A percentile compares a stretch with the other conserved stretches of the same genome.
These are phyloP conservation scores for Petunia hybrid DNA, from an alignment of 305 asterid species.

Conservation along the genomic window DNA sequence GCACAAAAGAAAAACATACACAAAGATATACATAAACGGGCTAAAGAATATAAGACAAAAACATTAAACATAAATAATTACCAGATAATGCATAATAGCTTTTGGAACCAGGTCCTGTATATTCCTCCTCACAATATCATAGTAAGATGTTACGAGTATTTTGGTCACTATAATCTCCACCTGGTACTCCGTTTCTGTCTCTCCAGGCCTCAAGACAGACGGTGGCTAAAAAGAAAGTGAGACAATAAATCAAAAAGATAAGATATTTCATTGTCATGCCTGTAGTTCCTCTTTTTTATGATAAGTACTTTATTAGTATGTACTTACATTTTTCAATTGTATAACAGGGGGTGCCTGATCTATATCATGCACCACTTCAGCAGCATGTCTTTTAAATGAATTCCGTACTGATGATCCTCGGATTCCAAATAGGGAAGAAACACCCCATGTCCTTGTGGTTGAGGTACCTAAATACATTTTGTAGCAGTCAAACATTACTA, in stretches of 20 bases:
- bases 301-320: background rate
- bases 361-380: conserved; percentile 16
- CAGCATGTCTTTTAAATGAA: conserved; percentile 30
- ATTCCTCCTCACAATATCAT: conserved; percentile 40
- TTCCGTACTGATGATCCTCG: conserved; percentile 16
- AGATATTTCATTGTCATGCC: background rate
- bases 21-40: background rate
- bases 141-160: conserved; percentile 35
- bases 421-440: conserved; percentile 34
- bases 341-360: conserved; percentile 30
- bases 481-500: background rate
- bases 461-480: conserved; percentile 30
- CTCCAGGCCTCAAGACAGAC: conserved; percentile 29
- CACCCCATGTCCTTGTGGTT: conserved; percentile 37
- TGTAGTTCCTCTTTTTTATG: background rate
- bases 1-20: background rate
- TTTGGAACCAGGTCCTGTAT: conserved; percentile 41
- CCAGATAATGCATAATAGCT: conserved; percentile 44
- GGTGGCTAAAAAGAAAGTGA: conserved; percentile 35
- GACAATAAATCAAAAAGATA: background rate
- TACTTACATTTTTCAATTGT: conserved; percentile 30
- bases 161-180: conserved; percentile 36
- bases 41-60: background rate
- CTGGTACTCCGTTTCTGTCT: conserved; percentile 31
- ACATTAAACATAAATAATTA: background rate